Base-by-base conservation (phyloP, 352 stramenopile species). In the Pythium biforme region DNA sequence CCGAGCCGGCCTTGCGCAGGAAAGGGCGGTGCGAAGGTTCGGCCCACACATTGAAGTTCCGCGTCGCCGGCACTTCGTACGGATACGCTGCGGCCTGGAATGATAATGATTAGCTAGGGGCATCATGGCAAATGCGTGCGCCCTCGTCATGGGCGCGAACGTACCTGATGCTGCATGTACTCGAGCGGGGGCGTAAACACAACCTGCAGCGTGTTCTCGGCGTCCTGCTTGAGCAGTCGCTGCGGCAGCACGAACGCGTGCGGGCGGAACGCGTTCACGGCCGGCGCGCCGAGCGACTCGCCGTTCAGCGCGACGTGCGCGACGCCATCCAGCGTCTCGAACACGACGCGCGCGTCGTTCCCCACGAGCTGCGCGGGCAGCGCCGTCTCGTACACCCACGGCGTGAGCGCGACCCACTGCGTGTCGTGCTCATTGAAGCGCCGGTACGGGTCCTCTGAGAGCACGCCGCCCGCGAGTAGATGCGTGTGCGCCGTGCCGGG, bases 31-130 rank as follows among this genome's bases (percentile, higher is more conserved):
- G 72, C 20, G 86, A 86, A 12, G 83, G 81, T 57, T 96, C 86
- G 14, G 82, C 80, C 83, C 83, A 94, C 14, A 79, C 77, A 53
- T 94, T 92, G 47, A 77, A 90, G 60, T 93, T 93, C 39, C 76
- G 62, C 3, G 83, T 92, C 20, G 71, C 81, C 0, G 84, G 84
- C 6, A 94, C 79, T 41, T 84, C 83, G 68, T 93, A 95, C 54
- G 87, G 85, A 59, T 92, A 92, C 25, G 62, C 49, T 19, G 55
- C 63, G 0, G 81, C 79, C 77, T 93, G 59, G 20, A 41, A 52
- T 17, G 43, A 29, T 37, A n/a, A n/a, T n/a, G n/a, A n/a, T n/a
- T n/a, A n/a, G n/a, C n/a, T n/a, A n/a, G n/a, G n/a, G n/a, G n/a
- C n/a, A n/a, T n/a, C n/a, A n/a, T n/a, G n/a, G n/a, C n/a, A n/a